Conservation (phyloP, 202 grass and related monocot species). For the Hordeum pubiflorum region DNA sequence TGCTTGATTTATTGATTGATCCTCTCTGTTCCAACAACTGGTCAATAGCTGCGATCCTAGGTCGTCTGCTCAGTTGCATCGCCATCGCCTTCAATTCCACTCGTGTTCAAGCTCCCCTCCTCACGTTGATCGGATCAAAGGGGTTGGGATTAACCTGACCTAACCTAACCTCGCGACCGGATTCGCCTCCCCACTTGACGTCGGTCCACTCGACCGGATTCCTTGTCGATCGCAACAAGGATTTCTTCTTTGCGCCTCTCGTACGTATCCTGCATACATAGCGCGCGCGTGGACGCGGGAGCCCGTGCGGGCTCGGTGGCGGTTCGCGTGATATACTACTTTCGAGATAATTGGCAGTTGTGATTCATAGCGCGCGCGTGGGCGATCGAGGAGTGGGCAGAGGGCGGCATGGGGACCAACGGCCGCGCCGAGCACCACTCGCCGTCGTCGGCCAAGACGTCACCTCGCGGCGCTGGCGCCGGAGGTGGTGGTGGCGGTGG, state of each 20-base stretch:
- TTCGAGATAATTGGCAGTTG: background rate
- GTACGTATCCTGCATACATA: background rate
- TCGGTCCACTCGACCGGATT: background rate
- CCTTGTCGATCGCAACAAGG: background rate
- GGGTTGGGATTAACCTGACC: background rate
- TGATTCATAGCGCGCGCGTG: background rate
- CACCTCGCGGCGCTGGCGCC: background rate
- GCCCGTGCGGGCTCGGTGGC: background rate
- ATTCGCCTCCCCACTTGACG: background rate
- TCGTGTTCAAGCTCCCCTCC: background rate
- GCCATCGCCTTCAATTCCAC: background rate
- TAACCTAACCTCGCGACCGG: background rate
- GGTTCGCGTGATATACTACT: background rate
- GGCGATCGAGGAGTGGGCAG: background rate
- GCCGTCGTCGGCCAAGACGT: constrained; percentile 21
- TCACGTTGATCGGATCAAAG: background rate
- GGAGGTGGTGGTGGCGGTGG: background rate
- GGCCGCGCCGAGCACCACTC: constrained; percentile 15
- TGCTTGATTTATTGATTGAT: background rate
- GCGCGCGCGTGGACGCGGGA: no score
- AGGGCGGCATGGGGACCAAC: constrained; percentile 14
- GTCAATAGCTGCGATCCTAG: background rate
- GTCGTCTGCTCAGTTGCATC: background rate
- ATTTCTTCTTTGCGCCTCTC: background rate
- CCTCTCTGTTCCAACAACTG: background rate